Percentiles rank a stretch among this genome's conserved stretches.
These are phyloP conservation scores for Podaxis carcinomalis DNA, from an alignment of 768 basidiomycete species.

Conservation along the genomic window DNA sequence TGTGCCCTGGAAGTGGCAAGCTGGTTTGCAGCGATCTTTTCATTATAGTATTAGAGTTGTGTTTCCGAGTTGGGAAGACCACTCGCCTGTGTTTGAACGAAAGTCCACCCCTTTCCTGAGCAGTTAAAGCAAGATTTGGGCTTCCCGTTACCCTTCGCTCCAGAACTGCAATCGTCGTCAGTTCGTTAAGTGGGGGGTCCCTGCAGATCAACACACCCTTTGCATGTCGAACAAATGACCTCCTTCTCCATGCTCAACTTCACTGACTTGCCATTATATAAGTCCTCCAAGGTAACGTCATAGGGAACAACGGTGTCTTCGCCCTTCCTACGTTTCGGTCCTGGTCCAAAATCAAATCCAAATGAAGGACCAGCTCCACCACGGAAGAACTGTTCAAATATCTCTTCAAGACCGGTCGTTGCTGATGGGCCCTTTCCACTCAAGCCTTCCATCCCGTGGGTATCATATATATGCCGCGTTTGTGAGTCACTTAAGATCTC, in stretches of 20 bases:
- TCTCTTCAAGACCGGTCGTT: constrained; percentile 58
- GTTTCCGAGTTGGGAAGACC: background rate
- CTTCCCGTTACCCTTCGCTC: constrained; percentile 80
- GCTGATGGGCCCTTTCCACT: constrained; percentile 41
- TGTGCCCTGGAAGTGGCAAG: constrained; percentile 44
- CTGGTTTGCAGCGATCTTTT: constrained; percentile 1
- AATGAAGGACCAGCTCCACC: constrained; percentile 44
- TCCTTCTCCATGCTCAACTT: constrained; percentile 89
- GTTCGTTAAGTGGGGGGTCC: constrained; percentile 3
- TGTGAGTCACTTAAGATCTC: constrained; percentile 76
- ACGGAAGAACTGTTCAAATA: constrained; percentile 75
- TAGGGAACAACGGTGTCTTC: constrained; percentile 76
- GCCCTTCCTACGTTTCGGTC: constrained; percentile 51
- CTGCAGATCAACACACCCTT: constrained; percentile 51
- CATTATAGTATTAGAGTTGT: background rate
- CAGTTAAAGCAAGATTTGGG: constrained; percentile 79
- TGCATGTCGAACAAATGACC: constrained; percentile 71
- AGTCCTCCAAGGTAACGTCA: constrained; percentile 85
- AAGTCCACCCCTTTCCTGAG: constrained; percentile 78
- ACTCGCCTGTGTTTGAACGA: constrained; percentile 50
- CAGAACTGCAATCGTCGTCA: constrained; percentile 48
- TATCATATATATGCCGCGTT: constrained; percentile 68
- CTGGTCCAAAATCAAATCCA: constrained; percentile 64
- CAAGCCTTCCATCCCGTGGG: constrained; percentile 67
- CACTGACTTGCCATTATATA: constrained; percentile 87